Conservation (phyloP, 192 early-diverging fungal species). For the Geranomyces michiganensis region DNA sequence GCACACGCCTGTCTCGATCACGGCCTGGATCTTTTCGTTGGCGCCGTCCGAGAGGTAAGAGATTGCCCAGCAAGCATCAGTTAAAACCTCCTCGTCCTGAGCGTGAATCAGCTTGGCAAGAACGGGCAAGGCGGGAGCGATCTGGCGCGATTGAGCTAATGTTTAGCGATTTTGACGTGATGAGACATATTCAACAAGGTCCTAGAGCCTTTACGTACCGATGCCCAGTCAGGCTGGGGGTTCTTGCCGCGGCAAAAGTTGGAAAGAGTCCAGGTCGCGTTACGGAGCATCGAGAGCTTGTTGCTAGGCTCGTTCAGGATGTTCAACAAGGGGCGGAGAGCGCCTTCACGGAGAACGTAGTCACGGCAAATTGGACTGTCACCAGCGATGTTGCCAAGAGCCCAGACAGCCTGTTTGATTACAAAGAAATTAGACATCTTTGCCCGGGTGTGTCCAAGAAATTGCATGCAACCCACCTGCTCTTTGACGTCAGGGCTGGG, state of each 20-base stretch:
- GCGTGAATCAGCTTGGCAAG: constrained; percentile 90
- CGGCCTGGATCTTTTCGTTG: constrained; percentile 98
- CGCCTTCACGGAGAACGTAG: constrained; percentile 79
- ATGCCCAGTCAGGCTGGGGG: constrained; percentile 88
- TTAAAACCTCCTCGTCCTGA: constrained; percentile 92
- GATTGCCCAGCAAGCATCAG: constrained; percentile 99
- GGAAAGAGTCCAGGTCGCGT: constrained; percentile 98
- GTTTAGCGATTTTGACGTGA: constrained; percentile 4
- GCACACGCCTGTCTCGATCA: constrained; percentile 94
- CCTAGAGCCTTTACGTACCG: constrained; percentile 47
- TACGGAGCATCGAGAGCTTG: constrained; percentile 97
- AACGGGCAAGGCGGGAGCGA: constrained; percentile 82
- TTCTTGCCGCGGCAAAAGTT: constrained; percentile 99
- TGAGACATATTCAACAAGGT: neutral
- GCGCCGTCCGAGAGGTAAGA: constrained; percentile 98
- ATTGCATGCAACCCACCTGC: constrained; percentile 59
- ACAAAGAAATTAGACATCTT: neutral
- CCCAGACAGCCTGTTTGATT: constrained; percentile 87
- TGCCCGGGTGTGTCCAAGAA: too few species aligned
- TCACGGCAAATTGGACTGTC: constrained; percentile 91
- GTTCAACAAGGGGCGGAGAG: constrained; percentile 81
- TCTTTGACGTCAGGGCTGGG: constrained; percentile 87
- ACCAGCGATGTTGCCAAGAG: constrained; percentile 98
- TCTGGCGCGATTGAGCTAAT: constrained; percentile 58
- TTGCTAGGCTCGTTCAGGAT: constrained; percentile 81